phyloP scores from a whole-genome alignment of 768 basidiomycete genomes.

The Brasilioporus rufonigricans region DNA sequence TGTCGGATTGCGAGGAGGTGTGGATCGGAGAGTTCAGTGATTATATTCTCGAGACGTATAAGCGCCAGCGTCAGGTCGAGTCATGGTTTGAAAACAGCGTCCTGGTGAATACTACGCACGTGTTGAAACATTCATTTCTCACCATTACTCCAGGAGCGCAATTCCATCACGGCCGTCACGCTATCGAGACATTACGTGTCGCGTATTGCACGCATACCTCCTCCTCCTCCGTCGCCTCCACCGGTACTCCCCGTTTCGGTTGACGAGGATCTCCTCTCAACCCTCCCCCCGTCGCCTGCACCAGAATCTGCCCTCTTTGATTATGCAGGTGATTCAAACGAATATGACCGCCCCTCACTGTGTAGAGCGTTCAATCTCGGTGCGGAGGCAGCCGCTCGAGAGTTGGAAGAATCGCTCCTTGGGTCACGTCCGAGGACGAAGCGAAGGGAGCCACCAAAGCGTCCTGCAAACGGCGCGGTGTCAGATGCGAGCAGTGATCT shows the following conservation, averaged over 20 bases:
- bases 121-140: neutral
- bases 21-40: slow-evolving; percentile 70
- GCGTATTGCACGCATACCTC: slow-evolving; percentile 47
- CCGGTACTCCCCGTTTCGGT: slow-evolving; percentile 28
- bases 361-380: slow-evolving; percentile 23
- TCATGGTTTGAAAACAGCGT: slow-evolving; percentile 70
- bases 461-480: slow-evolving; percentile 43
- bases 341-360: slow-evolving; percentile 23
- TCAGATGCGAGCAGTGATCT: slow-evolving; percentile 62
- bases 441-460: slow-evolving; percentile 48
- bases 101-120: slow-evolving; percentile 43
- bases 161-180: slow-evolving; percentile 53
- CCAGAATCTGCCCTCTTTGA: slow-evolving; percentile 32
- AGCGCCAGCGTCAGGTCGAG: slow-evolving; percentile 69
- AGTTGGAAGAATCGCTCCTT: slow-evolving; percentile 55
- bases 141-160: slow-evolving; percentile 57
- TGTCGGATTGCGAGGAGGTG: slow-evolving; percentile 77
- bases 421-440: slow-evolving; percentile 38
- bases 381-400: slow-evolving; percentile 57
- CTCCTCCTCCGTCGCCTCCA: slow-evolving; percentile 39
- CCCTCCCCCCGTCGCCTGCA: slow-evolving; percentile 37
- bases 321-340: slow-evolving; percentile 22
- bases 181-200: slow-evolving; percentile 36
- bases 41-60: slow-evolving; percentile 70
- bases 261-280: slow-evolving; percentile 37